These are phyloP conservation scores for Rhododendron kiyosumense DNA, from an alignment of 148 eudicot species.

Conservation along the genomic window DNA sequence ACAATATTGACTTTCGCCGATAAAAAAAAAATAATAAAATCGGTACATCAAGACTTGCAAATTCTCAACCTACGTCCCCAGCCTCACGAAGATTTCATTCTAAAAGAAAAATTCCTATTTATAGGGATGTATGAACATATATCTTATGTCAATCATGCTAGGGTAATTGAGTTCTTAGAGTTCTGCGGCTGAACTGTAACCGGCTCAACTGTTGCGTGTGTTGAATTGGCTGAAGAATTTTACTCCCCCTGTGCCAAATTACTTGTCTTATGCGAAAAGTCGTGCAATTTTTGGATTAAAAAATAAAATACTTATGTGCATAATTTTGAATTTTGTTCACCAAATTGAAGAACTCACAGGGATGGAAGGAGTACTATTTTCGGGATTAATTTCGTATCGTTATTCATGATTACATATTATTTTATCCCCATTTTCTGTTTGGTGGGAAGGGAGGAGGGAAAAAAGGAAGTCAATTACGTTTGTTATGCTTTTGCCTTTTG, in stretches of 20 bases:
- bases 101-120: too few relatives aligned
- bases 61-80: too few relatives aligned
- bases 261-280: background rate
- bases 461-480: background rate
- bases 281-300: background rate
- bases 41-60: too few relatives aligned
- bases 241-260: background rate
- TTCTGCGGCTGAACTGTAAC: background rate
- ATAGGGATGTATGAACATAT: too few relatives aligned
- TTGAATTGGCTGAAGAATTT: background rate
- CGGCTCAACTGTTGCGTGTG: background rate
- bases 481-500: background rate
- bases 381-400: slow-evolving; percentile 1
- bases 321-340: background rate
- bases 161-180: background rate
- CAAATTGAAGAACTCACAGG: background rate
- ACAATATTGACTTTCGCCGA: too few relatives aligned
- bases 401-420: background rate
- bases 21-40: too few relatives aligned
- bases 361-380: background rate
- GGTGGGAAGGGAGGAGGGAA: background rate
- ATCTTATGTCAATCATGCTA: background rate
- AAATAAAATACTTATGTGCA: background rate
- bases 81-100: too few relatives aligned
- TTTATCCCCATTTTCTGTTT: background rate